Evolutionary conservation across 73 alveolate genomes (phyloP).

Genomic region (Halteria grandinella): DNA sequence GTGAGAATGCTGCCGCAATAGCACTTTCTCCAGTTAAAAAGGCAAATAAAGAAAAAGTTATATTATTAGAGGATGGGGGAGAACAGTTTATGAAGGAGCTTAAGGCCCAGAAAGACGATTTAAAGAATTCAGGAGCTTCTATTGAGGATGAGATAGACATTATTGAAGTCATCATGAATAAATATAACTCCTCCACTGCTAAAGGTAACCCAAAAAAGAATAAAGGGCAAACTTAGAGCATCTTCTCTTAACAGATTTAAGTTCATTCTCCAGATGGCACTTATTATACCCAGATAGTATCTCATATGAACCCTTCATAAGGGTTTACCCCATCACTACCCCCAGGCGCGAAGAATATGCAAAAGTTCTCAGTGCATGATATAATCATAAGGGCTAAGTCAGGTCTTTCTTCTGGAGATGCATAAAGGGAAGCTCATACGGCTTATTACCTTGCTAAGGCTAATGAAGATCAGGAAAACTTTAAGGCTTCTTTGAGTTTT

Average conservation of each 20-base stretch:
- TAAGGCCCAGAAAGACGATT: too few relatives aligned
- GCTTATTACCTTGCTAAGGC: conserved; percentile 95
- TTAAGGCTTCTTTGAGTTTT: conserved; percentile 57
- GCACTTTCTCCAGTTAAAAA: too few relatives aligned
- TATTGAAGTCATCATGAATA: conserved; percentile 53
- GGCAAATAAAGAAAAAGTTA: too few relatives aligned
- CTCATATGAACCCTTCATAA: conserved; percentile 93
- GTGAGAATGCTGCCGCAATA: too few relatives aligned
- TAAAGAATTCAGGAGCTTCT: too few relatives aligned
- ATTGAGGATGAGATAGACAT: too few relatives aligned
- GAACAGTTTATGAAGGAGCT: too few relatives aligned
- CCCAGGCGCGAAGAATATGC: conserved; percentile 69
- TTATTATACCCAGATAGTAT: conserved; percentile 91
- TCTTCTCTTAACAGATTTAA: conserved; percentile 95
- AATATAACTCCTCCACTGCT: conserved; percentile 36
- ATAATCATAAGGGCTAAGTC: conserved; percentile 96
- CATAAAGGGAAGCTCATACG: conserved; percentile 98
- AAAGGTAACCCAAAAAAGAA: conserved; percentile 49
- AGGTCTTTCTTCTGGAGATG: conserved; percentile 97
- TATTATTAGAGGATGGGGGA: too few relatives aligned
- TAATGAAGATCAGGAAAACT: conserved; percentile 93
- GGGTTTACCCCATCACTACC: conserved; percentile 99
- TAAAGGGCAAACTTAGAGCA: conserved; percentile 54
- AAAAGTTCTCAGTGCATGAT: conserved; percentile 87
- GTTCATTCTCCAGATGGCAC: conserved; percentile 98